Conservation (phyloP, 2,329 filamentous ascomycete species). For the Fusarium sacchari region DNA sequence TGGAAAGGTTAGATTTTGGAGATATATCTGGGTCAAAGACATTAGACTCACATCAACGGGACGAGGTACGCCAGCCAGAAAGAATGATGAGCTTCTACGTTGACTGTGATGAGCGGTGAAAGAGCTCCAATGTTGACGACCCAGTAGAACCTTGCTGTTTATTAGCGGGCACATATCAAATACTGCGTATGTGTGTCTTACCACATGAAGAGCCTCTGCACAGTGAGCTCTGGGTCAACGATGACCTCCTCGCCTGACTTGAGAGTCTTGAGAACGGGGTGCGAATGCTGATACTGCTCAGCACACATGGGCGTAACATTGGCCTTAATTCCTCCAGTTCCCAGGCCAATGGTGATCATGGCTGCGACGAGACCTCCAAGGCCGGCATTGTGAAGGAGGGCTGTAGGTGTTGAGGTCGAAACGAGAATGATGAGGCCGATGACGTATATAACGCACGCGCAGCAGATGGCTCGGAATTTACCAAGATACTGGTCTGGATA, state of each 20-base stretch:
- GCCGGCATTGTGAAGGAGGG: background rate
- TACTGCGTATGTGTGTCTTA: fast-evolving
- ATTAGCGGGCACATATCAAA: fast-evolving
- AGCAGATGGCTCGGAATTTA: background rate
- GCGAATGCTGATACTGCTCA: conserved; percentile 1
- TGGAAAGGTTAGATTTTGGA: background rate
- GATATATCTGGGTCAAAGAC: background rate
- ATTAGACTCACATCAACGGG: background rate
- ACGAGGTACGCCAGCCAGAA: conserved; percentile 5
- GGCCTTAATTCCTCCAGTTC: background rate
- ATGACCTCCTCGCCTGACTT: background rate
- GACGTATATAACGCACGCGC: background rate
- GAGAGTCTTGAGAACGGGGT: background rate
- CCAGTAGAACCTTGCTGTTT: background rate
- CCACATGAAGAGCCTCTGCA: conserved; percentile 8
- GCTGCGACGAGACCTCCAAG: background rate
- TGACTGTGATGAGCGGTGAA: conserved; percentile 3
- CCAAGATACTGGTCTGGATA: background rate
- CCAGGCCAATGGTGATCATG: background rate
- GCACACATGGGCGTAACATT: conserved; percentile 9
- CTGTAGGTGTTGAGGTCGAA: background rate
- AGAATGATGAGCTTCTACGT: background rate
- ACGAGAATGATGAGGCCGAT: conserved; percentile 1
- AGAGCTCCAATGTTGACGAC: conserved; percentile 5
- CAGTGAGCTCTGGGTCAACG: background rate